These are phyloP conservation scores for Diplotaxis tenuifolia DNA, from an alignment of 345 rosid genomes.

Conservation along the genomic window DNA sequence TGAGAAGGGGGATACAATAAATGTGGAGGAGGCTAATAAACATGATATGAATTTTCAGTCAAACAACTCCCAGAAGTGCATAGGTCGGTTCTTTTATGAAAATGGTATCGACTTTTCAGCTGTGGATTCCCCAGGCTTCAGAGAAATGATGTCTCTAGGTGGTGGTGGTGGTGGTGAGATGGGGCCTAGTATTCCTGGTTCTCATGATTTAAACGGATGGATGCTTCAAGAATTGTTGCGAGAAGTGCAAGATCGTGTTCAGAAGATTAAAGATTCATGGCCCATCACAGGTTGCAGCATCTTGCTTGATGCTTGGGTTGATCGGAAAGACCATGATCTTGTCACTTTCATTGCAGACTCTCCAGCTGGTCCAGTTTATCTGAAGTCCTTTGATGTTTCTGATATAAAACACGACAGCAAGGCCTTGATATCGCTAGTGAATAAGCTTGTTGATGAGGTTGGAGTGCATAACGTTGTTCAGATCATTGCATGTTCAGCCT, in stretches of 20 bases:
- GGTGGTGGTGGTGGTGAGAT: background rate
- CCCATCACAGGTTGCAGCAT: constrained; percentile 56
- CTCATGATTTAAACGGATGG: constrained; percentile 39
- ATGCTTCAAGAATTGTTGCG: constrained; percentile 39
- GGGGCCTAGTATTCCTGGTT: constrained; percentile 27
- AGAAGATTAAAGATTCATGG: constrained; percentile 51
- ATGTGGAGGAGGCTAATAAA: background rate
- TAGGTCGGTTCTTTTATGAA: constrained; percentile 48
- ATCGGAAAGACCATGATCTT: constrained; percentile 45
- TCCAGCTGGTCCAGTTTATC: constrained; percentile 52
- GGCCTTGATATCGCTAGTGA: constrained; percentile 42
- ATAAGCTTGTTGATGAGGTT: constrained; percentile 41
- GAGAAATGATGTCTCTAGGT: constrained; percentile 33
- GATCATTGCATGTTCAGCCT: constrained; percentile 44
- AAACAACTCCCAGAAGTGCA: constrained; percentile 21
- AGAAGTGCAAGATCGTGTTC: constrained; percentile 42
- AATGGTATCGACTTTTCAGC: constrained; percentile 41
- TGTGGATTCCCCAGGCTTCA: constrained; percentile 43
- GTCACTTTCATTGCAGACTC: constrained; percentile 54
- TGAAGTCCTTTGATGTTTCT: constrained; percentile 48
- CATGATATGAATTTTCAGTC: background rate
- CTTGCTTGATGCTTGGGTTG: constrained; percentile 64
- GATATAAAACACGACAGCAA: constrained; percentile 16
- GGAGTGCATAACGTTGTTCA: constrained; percentile 58
- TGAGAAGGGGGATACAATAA: background rate